Percentiles rank a stretch among this genome's conserved stretches.
These are phyloP conservation scores for Candida sp. DNA, from an alignment of 1,139 yeast genomes.

Conservation along the genomic window DNA sequence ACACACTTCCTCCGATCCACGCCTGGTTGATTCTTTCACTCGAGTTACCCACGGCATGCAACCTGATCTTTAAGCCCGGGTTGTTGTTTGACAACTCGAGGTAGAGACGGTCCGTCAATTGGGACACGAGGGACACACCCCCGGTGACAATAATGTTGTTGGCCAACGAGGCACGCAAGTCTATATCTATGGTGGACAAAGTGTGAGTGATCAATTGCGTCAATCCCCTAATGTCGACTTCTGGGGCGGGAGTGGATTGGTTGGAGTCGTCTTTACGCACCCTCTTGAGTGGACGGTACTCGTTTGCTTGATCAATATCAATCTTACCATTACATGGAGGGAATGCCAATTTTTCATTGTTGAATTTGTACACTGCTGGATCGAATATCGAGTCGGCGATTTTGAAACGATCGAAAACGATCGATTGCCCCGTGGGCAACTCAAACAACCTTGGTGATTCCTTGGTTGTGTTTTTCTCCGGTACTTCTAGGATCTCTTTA, in stretches of 20 bases:
- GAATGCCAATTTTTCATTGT: slow-evolving; percentile 28
- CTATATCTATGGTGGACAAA: slow-evolving; percentile 79
- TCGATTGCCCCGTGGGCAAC: slow-evolving; percentile 68
- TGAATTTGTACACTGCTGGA: slow-evolving; percentile 51
- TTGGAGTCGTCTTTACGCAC: slow-evolving; percentile 48
- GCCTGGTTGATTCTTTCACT: slow-evolving; percentile 84
- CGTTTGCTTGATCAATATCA: slow-evolving; percentile 46
- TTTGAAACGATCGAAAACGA: slow-evolving; percentile 60
- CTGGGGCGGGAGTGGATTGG: slow-evolving; percentile 44
- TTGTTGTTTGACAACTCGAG: slow-evolving; percentile 72
- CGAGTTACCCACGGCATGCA: slow-evolving; percentile 87
- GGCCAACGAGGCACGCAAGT: slow-evolving; percentile 87
- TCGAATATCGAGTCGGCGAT: slow-evolving; percentile 79
- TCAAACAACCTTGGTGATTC: slow-evolving; percentile 61
- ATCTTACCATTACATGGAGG: slow-evolving; percentile 43
- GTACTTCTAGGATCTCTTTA: slow-evolving; percentile 67
- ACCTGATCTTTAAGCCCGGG: slow-evolving; percentile 92
- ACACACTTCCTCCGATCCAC: slow-evolving; percentile 96
- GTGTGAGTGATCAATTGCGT: slow-evolving; percentile 74
- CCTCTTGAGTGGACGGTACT: slow-evolving; percentile 76
- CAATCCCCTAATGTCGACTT: slow-evolving; percentile 51
- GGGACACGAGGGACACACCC: slow-evolving; percentile 86
- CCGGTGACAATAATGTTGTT: slow-evolving; percentile 95
- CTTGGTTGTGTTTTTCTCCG: slow-evolving; percentile 37
- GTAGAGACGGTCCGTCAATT: slow-evolving; percentile 80